phyloP scores from a whole-genome alignment of 768 basidiomycete genomes.

The Boletellus ananas region DNA sequence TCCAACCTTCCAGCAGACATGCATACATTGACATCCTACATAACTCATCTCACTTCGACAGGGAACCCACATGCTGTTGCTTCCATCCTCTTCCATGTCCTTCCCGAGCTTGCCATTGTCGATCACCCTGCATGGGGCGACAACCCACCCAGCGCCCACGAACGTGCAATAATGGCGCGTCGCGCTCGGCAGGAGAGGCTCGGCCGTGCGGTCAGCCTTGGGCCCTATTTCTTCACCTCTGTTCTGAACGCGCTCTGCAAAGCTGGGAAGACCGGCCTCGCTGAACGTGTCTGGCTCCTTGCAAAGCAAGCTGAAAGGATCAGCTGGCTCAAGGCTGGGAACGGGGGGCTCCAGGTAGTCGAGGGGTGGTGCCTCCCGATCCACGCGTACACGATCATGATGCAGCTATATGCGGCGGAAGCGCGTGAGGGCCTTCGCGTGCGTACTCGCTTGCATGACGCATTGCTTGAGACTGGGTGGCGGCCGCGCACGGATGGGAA shows the following conservation, averaged over 20 bases:
- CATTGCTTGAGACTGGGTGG: constrained; percentile 13
- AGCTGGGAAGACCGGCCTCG: constrained; percentile 47
- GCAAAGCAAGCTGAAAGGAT: constrained; percentile 54
- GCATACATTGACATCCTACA: constrained; percentile 49
- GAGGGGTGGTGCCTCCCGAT: constrained; percentile 64
- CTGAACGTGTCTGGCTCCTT: constrained; percentile 62
- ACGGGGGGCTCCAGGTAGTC: constrained; percentile 17
- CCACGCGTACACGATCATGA: constrained; percentile 69
- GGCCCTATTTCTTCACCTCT: constrained; percentile 56
- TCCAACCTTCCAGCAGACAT: constrained; percentile 34
- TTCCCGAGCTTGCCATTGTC: constrained; percentile 49
- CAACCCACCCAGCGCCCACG: constrained; percentile 19
- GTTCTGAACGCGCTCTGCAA: constrained; percentile 62
- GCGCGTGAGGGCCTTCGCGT: constrained; percentile 30
- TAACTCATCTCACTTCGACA: constrained; percentile 48
- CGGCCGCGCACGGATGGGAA: constrained; percentile 13
- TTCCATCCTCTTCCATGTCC: constrained; percentile 45
- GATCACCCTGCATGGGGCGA: constrained; percentile 39
- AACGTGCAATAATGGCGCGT: constrained; percentile 26
- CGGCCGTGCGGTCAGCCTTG: constrained; percentile 44
- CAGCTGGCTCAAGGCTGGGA: constrained; percentile 41
- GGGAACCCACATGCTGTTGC: constrained; percentile 45
- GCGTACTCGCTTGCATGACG: constrained; percentile 5
- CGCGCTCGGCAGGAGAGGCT: constrained; percentile 32
- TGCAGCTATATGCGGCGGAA: constrained; percentile 54